Conservation (phyloP, 2,329 filamentous ascomycete genomes). For the Colletotrichum truncatum region DNA sequence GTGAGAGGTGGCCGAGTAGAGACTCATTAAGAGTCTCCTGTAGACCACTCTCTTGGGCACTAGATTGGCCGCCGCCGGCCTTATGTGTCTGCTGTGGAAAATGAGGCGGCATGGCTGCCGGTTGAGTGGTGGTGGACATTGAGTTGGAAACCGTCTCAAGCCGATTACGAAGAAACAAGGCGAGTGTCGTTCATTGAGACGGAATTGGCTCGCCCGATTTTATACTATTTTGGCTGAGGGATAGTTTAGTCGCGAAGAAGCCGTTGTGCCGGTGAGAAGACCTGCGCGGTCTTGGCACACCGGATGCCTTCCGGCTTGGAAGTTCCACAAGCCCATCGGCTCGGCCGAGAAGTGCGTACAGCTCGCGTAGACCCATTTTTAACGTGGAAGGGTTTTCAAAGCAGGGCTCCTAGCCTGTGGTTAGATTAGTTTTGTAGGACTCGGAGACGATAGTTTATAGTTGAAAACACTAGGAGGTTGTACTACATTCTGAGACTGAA, state of each 20-base stretch:
- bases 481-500: too few species aligned
- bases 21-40: slow-evolving; percentile 36
- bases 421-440: too few species aligned
- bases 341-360: too few species aligned
- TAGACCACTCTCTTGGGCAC: not conserved
- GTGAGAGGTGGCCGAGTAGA: slow-evolving; percentile 52
- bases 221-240: not conserved
- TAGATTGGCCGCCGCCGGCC: slow-evolving; percentile 8
- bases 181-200: not conserved
- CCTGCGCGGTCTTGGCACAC: not conserved
- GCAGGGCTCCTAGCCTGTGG: too few species aligned
- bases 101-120: not conserved
- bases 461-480: too few species aligned
- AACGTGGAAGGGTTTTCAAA: too few species aligned
- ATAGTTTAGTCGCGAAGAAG: not conserved
- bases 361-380: too few species aligned
- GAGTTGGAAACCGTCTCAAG: not conserved
- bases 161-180: not conserved
- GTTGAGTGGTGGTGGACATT: not conserved
- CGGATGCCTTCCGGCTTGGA: not conserved
- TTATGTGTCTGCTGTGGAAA: not conserved
- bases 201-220: not conserved
- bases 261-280: not conserved
- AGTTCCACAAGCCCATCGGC: not conserved
- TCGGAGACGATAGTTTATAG: too few species aligned